Evolutionary conservation across 495 filamentous ascomycete species (phyloP), one percentile per base, ranked within the genome.

Genomic region (Lasiosphaeria ovina): DNA sequence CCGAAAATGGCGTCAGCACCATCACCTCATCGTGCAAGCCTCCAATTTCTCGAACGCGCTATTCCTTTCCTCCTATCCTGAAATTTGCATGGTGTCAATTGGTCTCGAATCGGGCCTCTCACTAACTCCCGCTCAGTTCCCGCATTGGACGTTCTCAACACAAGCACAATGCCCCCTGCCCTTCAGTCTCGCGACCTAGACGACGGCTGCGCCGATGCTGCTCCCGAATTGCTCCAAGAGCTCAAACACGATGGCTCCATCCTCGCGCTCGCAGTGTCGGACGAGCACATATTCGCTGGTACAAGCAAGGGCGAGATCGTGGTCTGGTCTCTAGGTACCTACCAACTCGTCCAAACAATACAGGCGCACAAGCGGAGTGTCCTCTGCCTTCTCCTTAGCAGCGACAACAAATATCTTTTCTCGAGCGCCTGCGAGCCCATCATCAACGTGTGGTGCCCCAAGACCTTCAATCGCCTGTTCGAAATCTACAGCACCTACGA

Each of bases 341-440:
- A 89, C 72, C 87, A 93, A 71, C 85, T 87, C 17, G 81, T 88
- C 36, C 78, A 83, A 49, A 87, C 85, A 1, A 84, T 97, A 58
- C 87, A 90, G 62, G 94, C 89, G 10, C 94, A 98, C 76, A 87
- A 87, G 67, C 89, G 93, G 40, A 95, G 92, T 68, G 91, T 98
- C 45, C 85, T 98, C 44, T 89, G 85, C 64, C 82, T 98, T 3
- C 91, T 83, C 70, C 79, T 97, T 2, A 90, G 89, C 8, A 77
- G 85, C 40, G 90, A 94, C 71, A 73, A 83, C 44, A 79, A 80
- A 45, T 77, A 94, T 14, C 86, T 98, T 14, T 94, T 98, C 71
- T 98, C 95, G 36, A 93, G 88, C 68, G 95, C 91, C 16, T 92
- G 91, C 44, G 95, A 98, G 69, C 91, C 93, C 5, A 89, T 97